These are phyloP conservation scores for Colletotrichum musicola DNA, from an alignment of 2,329 filamentous ascomycete species.

Conservation along the genomic window DNA sequence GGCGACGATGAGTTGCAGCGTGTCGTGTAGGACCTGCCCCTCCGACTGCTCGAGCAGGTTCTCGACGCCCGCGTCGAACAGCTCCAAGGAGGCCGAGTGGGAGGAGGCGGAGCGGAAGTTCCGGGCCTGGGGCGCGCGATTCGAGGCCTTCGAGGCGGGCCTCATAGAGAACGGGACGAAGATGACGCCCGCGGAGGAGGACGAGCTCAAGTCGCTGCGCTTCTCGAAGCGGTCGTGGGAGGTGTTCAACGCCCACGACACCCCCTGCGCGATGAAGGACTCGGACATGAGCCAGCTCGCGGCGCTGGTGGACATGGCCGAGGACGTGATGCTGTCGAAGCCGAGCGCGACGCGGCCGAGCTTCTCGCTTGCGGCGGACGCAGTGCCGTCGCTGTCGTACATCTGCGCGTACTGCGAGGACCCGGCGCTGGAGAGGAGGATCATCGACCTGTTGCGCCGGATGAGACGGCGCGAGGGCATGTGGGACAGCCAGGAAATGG, in stretches of 20 bases:
- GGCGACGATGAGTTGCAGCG: neutral
- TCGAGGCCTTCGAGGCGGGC: constrained; percentile 14
- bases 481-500: constrained; percentile 39
- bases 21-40: neutral
- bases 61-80: neutral
- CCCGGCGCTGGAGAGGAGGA: constrained; percentile 22
- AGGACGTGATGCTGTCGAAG: constrained; percentile 9
- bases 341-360: neutral
- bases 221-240: constrained; percentile 22
- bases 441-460: constrained; percentile 31
- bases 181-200: neutral
- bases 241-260: constrained; percentile 16
- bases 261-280: constrained; percentile 13
- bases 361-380: constrained; percentile 27
- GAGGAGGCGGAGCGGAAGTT: neutral
- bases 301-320: constrained; percentile 26
- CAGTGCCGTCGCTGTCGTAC: constrained; percentile 27
- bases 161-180: neutral
- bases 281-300: neutral
- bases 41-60: neutral
- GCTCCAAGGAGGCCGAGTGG: constrained; percentile 7
- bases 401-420: constrained; percentile 39
- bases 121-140: constrained; percentile 17
- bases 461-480: constrained; percentile 38
- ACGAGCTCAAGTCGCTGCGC: constrained; percentile 19